phyloP scores from a whole-genome alignment of 2,329 filamentous ascomycete species.

The Mycogone perniciosa region DNA sequence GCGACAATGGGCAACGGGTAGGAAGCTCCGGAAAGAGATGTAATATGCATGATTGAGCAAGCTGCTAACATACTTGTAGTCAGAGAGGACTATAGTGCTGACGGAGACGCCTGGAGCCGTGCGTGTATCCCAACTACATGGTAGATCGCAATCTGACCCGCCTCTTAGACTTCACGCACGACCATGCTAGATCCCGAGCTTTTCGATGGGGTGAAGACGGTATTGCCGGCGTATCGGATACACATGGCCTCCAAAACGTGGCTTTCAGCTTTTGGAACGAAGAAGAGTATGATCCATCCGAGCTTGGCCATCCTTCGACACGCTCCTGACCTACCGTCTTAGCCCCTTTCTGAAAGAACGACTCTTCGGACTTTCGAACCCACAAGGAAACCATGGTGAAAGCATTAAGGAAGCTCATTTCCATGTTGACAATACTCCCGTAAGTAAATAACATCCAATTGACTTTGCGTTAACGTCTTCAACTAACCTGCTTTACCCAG shows the following conservation, averaged over 20 bases:
- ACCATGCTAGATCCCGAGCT: slow-evolving; percentile 79
- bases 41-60: background rate
- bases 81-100: slow-evolving; percentile 82
- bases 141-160: background rate
- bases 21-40: no score
- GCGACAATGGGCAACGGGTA: slow-evolving; percentile 91
- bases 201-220: slow-evolving; percentile 97
- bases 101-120: slow-evolving; percentile 96
- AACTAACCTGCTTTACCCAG: slow-evolving; percentile 23
- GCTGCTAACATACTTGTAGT: slow-evolving; percentile 40
- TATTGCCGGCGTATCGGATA: slow-evolving; percentile 89
- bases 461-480: background rate
- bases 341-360: slow-evolving; percentile 93
- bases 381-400: slow-evolving; percentile 95
- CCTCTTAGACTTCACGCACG: slow-evolving; percentile 77
- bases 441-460: slow-evolving; percentile 25
- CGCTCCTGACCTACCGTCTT: slow-evolving; percentile 31
- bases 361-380: slow-evolving; percentile 90
- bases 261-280: slow-evolving; percentile 98
- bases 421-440: slow-evolving; percentile 88
- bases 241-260: slow-evolving; percentile 85
- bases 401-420: slow-evolving; percentile 96
- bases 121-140: slow-evolving; percentile 34
- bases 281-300: slow-evolving; percentile 61
- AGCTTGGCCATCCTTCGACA: background rate